Percentiles rank a stretch among this genome's conserved stretches.
These are phyloP conservation scores for Wickerhamomyces alni DNA, from an alignment of 805 yeast genomes.

Conservation along the genomic window DNA sequence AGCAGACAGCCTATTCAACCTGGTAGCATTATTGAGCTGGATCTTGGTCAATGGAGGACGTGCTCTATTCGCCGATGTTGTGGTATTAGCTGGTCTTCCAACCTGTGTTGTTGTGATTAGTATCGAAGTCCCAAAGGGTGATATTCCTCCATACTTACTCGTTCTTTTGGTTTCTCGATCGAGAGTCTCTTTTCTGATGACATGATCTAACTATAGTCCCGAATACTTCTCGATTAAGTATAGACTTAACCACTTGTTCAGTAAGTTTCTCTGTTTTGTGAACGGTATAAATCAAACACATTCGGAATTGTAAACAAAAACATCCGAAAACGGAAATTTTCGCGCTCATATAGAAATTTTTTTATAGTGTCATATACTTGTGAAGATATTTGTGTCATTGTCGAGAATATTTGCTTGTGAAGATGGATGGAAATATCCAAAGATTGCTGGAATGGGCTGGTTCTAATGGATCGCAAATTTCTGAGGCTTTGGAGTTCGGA, in stretches of 20 bases:
- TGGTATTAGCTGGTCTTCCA: neutral
- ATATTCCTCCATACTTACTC: conserved; percentile 1
- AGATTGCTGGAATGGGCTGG: conserved; percentile 30
- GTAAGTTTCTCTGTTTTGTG: too few species aligned
- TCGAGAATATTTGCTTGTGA: too few species aligned
- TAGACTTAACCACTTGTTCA: too few species aligned
- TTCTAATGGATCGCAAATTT: conserved; percentile 29
- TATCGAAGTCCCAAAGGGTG: neutral
- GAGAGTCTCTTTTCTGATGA: conserved; percentile 1
- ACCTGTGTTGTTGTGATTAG: conserved; percentile 1
- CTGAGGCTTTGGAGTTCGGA: conserved; percentile 29
- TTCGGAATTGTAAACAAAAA: neutral
- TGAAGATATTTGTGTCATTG: too few species aligned
- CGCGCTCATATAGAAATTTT: too few species aligned
- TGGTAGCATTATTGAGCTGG: conserved; percentile 13
- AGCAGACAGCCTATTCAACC: conserved; percentile 8
- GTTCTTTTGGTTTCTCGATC: conserved; percentile 2
- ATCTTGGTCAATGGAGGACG: conserved; percentile 23
- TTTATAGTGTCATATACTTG: too few species aligned
- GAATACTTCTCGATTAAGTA: too few species aligned
- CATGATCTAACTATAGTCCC: neutral
- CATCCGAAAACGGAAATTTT: neutral
- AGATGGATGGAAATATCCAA: neutral
- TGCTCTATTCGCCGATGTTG: conserved; percentile 3
- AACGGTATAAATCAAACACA: too few species aligned